These are phyloP conservation scores for Nepenthes gracilis DNA, from an alignment of 148 eudicot species.

Conservation along the genomic window DNA sequence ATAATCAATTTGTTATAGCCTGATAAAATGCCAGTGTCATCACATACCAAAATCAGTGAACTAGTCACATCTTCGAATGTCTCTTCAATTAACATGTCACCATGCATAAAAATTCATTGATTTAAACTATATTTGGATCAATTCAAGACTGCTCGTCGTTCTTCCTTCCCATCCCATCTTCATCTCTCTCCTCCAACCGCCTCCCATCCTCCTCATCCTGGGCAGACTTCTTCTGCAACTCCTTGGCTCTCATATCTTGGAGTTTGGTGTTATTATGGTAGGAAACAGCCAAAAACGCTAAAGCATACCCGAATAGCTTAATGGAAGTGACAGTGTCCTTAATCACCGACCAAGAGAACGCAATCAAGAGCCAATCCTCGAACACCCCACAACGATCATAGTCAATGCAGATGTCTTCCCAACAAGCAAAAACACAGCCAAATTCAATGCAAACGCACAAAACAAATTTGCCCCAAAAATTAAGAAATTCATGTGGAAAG, in stretches of 20 bases:
- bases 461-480: constrained; percentile 50
- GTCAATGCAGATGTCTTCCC: constrained; percentile 69
- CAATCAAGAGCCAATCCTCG: constrained; percentile 74
- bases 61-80: too few species aligned
- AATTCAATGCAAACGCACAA: constrained; percentile 63
- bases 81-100: too few species aligned
- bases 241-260: constrained; percentile 55
- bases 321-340: constrained; percentile 59
- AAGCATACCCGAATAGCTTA: constrained; percentile 51
- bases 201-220: constrained; percentile 39
- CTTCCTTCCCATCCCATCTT: constrained; percentile 24
- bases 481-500: constrained; percentile 44
- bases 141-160: constrained; percentile 24
- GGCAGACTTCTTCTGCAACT: constrained; percentile 39
- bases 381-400: constrained; percentile 74
- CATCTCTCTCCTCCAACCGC: constrained; percentile 41
- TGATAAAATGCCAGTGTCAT: too few species aligned
- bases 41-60: too few species aligned
- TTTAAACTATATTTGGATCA: too few species aligned
- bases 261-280: constrained; percentile 55
- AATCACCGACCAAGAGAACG: constrained; percentile 69
- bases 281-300: constrained; percentile 57
- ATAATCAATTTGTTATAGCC: too few species aligned
- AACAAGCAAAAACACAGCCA: constrained; percentile 63
- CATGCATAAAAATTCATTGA: background rate